Evolutionary conservation across 2,329 filamentous ascomycete genomes (phyloP).

Genomic region (Exophiala mesophila): DNA sequence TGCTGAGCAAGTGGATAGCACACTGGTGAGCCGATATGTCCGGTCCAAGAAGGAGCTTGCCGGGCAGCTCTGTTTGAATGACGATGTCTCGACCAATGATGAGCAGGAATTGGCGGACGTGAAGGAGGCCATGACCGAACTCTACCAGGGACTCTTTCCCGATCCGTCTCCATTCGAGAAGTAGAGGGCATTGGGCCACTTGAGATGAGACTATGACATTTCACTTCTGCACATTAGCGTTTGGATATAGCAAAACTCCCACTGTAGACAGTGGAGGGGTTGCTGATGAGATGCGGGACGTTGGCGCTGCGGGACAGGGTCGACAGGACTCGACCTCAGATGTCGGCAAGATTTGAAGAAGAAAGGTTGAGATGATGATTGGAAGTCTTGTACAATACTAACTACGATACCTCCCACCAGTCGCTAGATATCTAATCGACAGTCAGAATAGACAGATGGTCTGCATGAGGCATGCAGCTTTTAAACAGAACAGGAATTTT

Average conservation of each 20-base stretch:
- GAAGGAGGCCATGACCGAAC: conserved; percentile 18
- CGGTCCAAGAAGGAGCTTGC: conserved; percentile 14
- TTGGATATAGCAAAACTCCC: no score
- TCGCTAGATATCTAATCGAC: no score
- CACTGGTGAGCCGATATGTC: conserved; percentile 12
- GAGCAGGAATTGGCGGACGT: conserved; percentile 13
- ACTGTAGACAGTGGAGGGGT: no score
- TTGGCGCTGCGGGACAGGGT: neutral
- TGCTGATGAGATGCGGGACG: no score
- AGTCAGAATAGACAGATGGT: no score
- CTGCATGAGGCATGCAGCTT: no score
- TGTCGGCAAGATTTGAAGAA: no score
- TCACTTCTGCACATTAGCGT: neutral
- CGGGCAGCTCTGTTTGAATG: conserved; percentile 21
- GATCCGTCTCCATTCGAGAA: conserved; percentile 1
- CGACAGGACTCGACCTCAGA: neutral
- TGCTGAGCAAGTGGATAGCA: conserved; percentile 19
- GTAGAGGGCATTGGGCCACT: neutral
- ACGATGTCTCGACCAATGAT: conserved; percentile 19
- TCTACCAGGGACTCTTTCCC: conserved; percentile 16
- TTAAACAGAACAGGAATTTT: no score
- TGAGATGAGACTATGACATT: neutral
- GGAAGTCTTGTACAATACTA: no score
- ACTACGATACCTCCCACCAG: no score
- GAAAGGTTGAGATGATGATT: no score